Percentiles rank a stretch among this genome's conserved stretches.
These are phyloP conservation scores for Globisporangium iwayamae DNA, from an alignment of 352 stramenopile species.

Conservation along the genomic window DNA sequence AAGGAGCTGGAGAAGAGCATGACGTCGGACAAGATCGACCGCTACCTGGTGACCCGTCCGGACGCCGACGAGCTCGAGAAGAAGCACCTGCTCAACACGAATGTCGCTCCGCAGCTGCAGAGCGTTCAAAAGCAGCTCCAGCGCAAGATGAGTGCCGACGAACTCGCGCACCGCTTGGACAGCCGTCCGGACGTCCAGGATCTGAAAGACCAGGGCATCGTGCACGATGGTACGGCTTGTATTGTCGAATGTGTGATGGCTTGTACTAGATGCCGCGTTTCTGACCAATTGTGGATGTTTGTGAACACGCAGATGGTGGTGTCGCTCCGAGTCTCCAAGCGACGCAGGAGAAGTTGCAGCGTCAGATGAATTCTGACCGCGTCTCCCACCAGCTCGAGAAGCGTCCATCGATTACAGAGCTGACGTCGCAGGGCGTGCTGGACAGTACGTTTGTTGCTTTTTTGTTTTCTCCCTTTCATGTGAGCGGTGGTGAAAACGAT, in stretches of 20 bases:
- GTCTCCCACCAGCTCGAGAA: slow-evolving; percentile 72
- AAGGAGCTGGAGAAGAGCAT: slow-evolving; percentile 51
- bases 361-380: slow-evolving; percentile 70
- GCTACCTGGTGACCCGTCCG: slow-evolving; percentile 49
- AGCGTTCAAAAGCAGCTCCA: slow-evolving; percentile 75
- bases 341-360: slow-evolving; percentile 73
- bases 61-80: slow-evolving; percentile 55
- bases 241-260: too few relatives aligned
- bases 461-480: background rate
- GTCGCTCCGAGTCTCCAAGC: slow-evolving; percentile 77
- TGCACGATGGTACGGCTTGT: slow-evolving; percentile 35
- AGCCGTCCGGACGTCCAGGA: slow-evolving; percentile 70
- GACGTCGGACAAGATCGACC: slow-evolving; percentile 68
- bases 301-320: slow-evolving; percentile 29
- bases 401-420: slow-evolving; percentile 55
- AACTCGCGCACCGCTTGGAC: slow-evolving; percentile 66
- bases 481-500: background rate
- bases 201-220: slow-evolving; percentile 66
- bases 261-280: too few relatives aligned
- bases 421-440: slow-evolving; percentile 56
- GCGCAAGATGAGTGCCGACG: slow-evolving; percentile 67
- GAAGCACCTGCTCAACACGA: slow-evolving; percentile 51
- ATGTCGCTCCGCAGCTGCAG: slow-evolving; percentile 53
- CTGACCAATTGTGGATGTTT: background rate
- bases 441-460: slow-evolving; percentile 30